phyloP scores from a whole-genome alignment of 305 asterid species.

The Ajuga reptans region DNA sequence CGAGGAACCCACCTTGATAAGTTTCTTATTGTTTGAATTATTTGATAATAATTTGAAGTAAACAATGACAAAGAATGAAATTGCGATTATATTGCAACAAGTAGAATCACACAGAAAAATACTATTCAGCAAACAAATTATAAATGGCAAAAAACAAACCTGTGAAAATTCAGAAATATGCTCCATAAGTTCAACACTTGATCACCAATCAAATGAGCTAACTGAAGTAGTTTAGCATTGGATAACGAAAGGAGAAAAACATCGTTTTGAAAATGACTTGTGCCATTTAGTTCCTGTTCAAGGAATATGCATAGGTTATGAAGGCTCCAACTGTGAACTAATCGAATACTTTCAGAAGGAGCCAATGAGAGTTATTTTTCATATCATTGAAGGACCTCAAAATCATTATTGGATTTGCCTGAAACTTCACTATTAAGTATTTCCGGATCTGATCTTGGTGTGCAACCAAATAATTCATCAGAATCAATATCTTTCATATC shows the following conservation, averaged over 20 bases:
- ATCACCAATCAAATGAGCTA: conserved; percentile 44
- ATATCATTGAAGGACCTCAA: conserved; percentile 36
- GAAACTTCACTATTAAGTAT: conserved; percentile 31
- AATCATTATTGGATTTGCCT: conserved; percentile 21
- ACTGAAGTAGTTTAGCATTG: conserved; percentile 37
- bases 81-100: background rate
- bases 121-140: background rate
- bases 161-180: conserved; percentile 69
- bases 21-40: background rate
- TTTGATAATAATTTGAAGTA: background rate
- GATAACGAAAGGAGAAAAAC: conserved; percentile 41
- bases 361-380: conserved; percentile 6
- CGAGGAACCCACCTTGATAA: background rate
- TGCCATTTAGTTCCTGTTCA: conserved; percentile 45
- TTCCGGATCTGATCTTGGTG: conserved; percentile 26
- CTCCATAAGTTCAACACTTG: conserved; percentile 60
- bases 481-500: conserved; percentile 40
- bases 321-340: conserved; percentile 12
- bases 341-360: background rate
- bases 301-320: conserved; percentile 23
- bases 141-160: conserved; percentile 39
- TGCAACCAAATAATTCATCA: conserved; percentile 29
- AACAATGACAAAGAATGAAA: background rate
- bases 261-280: conserved; percentile 31
- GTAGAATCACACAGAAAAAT: conserved; percentile 8